Evolutionary conservation across 139 green algal species (phyloP).

Genomic region (Gonium pectorale): DNA sequence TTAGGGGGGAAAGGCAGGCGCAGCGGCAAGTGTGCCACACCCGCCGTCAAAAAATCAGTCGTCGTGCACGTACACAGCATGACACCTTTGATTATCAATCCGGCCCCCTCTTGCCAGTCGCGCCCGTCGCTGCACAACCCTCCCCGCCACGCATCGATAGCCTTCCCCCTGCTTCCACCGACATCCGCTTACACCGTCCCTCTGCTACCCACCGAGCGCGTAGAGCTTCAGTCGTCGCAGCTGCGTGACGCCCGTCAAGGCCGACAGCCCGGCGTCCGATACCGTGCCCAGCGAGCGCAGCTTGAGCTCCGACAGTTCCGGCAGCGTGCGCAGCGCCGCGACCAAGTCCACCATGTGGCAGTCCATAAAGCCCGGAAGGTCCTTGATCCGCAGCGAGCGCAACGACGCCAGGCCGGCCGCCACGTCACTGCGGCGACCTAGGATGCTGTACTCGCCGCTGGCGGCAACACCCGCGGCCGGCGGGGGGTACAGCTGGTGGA

Average conservation of each 20-base stretch:
- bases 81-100: too few species aligned
- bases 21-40: too few species aligned
- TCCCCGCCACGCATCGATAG: neutral
- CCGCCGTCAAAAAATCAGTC: too few species aligned
- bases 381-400: slow-evolving; percentile 32
- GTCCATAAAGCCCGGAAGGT: slow-evolving; percentile 38
- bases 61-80: too few species aligned
- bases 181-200: too few species aligned
- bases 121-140: too few species aligned
- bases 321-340: slow-evolving; percentile 17
- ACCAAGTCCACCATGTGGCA: slow-evolving; percentile 30
- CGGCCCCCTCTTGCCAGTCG: too few species aligned
- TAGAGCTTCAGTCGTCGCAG: slow-evolving; percentile 43
- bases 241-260: slow-evolving; percentile 20
- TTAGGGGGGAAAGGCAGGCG: neutral
- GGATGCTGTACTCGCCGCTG: neutral
- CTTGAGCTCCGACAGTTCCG: slow-evolving; percentile 34
- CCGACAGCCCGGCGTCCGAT: slow-evolving; percentile 23
- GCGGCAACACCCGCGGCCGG: neutral
- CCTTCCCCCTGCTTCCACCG: too few species aligned
- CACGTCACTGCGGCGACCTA: slow-evolving; percentile 31
- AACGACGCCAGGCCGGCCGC: neutral
- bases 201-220: slow-evolving; percentile 17
- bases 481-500: slow-evolving; percentile 21
- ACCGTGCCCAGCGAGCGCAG: slow-evolving; percentile 29